Percentiles rank a stretch among this genome's conserved stretches.
phyloP scores from a whole-genome alignment of 108 stramenopile species.

The Discostella pseudostelligera region DNA sequence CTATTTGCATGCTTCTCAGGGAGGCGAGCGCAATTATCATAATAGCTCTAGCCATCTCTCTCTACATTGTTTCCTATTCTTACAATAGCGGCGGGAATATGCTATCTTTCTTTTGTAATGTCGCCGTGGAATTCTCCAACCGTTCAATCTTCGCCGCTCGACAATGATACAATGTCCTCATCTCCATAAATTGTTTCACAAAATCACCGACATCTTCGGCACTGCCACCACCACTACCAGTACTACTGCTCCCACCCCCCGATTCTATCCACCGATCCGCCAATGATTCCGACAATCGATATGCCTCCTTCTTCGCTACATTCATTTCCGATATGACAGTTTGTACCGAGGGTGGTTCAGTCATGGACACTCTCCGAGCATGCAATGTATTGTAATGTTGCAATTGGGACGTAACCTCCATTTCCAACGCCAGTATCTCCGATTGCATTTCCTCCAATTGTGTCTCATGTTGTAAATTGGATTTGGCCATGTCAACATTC shows the following conservation, averaged over 20 bases:
- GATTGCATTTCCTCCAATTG: slow-evolving; percentile 36
- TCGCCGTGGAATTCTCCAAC: slow-evolving; percentile 10
- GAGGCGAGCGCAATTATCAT: too few relatives aligned
- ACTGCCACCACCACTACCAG: too few relatives aligned
- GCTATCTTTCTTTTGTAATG: background rate
- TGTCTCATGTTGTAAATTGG: slow-evolving; percentile 48
- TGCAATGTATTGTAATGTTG: slow-evolving; percentile 54
- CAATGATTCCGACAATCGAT: slow-evolving; percentile 60
- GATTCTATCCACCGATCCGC: slow-evolving; percentile 75
- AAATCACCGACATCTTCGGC: slow-evolving; percentile 52
- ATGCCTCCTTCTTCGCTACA: slow-evolving; percentile 61
- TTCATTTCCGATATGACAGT: slow-evolving; percentile 46
- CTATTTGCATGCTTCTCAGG: slow-evolving; percentile 8
- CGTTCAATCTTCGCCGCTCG: slow-evolving; percentile 66
- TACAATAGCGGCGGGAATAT: too few relatives aligned
- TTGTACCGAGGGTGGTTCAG: slow-evolving; percentile 49
- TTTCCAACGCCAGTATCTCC: slow-evolving; percentile 45
- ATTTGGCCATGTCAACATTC: slow-evolving; percentile 52
- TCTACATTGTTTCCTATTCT: too few relatives aligned
- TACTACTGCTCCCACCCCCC: too few relatives aligned
- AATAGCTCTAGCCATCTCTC: too few relatives aligned
- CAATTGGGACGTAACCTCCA: slow-evolving; percentile 46
- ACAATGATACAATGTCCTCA: slow-evolving; percentile 57
- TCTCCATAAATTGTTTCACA: slow-evolving; percentile 59
- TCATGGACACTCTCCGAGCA: slow-evolving; percentile 46